Evolutionary conservation across 192 early-diverging fungal species (phyloP).

Genomic region (Coemansia sp.): DNA sequence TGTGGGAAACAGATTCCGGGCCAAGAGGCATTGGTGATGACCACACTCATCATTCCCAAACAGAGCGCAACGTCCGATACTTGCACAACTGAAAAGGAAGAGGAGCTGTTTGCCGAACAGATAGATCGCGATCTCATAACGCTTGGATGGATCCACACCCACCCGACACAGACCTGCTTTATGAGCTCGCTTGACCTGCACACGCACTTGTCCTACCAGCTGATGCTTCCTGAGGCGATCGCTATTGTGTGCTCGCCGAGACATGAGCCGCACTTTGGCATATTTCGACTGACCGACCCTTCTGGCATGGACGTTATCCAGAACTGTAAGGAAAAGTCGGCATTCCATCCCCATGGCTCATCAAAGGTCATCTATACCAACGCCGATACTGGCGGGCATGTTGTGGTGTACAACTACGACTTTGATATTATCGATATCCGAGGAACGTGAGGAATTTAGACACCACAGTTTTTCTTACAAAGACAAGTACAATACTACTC

Average conservation of each 20-base stretch:
- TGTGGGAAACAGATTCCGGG: constrained; percentile 67
- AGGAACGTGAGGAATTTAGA: constrained; percentile 3
- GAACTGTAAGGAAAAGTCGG: constrained; percentile 63
- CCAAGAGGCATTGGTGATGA: constrained; percentile 53
- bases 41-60: constrained; percentile 84
- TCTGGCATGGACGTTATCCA: constrained; percentile 77
- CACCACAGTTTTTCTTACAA: too few relatives aligned
- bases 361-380: constrained; percentile 43
- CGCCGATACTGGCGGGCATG: constrained; percentile 47
- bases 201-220: constrained; percentile 88
- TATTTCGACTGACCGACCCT: constrained; percentile 87
- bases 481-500: neutral
- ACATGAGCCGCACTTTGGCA: constrained; percentile 69
- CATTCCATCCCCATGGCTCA: constrained; percentile 78
- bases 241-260: constrained; percentile 86
- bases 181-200: constrained; percentile 91
- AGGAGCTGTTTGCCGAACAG: constrained; percentile 78
- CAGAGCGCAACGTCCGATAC: constrained; percentile 86
- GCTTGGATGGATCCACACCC: constrained; percentile 91
- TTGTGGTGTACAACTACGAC: constrained; percentile 43
- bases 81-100: constrained; percentile 79
- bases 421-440: constrained; percentile 54
- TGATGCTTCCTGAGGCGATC: constrained; percentile 89
- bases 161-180: constrained; percentile 93
- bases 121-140: constrained; percentile 74